A percentile compares a stretch with the other conserved stretches of the same genome.
Conservation (phyloP, 176 grass and related monocot genomes). For the Rhynchospora pubera region DNA sequence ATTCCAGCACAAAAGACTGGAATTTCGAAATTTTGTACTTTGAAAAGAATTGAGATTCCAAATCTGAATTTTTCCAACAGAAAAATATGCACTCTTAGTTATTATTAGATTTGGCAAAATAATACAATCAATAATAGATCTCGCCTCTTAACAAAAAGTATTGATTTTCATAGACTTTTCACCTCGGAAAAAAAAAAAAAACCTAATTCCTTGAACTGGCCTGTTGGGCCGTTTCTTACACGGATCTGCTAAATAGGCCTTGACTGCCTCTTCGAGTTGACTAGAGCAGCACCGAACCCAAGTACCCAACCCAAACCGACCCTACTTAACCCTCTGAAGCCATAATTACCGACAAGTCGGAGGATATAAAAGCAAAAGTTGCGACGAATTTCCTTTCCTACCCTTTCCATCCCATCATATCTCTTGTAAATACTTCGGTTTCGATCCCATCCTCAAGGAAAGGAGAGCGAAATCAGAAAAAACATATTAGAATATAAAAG, state of each 20-base stretch:
- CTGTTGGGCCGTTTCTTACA: neutral
- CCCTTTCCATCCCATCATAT: neutral
- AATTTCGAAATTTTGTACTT: no score
- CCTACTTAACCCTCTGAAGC: no score
- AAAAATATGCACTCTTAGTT: no score
- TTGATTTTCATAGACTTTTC: no score
- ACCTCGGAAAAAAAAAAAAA: no score
- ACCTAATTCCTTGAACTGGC: neutral
- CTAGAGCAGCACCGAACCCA: neutral
- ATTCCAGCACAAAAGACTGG: no score
- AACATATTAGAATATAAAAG: neutral
- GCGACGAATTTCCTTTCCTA: neutral
- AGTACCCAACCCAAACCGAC: neutral
- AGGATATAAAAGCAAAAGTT: neutral
- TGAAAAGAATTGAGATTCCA: no score
- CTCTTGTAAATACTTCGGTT: conserved; percentile 11
- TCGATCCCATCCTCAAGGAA: neutral
- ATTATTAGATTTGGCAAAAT: no score
- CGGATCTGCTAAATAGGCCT: neutral
- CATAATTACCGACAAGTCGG: neutral
- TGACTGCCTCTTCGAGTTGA: no score
- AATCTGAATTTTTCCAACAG: no score
- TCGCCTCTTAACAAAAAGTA: no score
- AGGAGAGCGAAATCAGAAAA: conserved; percentile 3
- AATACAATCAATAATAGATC: no score